Percentiles rank a stretch among this genome's conserved stretches.
These are phyloP conservation scores for Phyllostachys edulis DNA, from an alignment of 176 grass and related monocot species.

Conservation along the genomic window DNA sequence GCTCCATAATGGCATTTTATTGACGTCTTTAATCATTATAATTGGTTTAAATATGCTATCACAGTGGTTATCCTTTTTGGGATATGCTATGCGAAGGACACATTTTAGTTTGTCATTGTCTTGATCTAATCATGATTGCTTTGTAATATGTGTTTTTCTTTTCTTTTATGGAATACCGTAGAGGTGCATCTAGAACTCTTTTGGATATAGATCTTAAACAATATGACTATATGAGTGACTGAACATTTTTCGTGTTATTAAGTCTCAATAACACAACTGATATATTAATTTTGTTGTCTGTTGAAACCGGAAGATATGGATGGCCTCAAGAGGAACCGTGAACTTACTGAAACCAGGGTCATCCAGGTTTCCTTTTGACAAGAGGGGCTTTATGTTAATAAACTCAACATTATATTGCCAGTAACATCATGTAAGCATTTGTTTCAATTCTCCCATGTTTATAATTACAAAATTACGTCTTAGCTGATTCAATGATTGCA, in stretches of 20 bases:
- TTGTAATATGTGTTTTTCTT: not conserved
- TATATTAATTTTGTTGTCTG: slow-evolving; percentile 26
- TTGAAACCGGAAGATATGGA: slow-evolving; percentile 90
- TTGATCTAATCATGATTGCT: not conserved
- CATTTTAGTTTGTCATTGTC: slow-evolving; percentile 4
- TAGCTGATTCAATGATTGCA: slow-evolving; percentile 23
- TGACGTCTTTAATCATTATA: not conserved
- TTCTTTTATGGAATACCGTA: slow-evolving; percentile 2
- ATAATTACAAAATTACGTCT: not conserved
- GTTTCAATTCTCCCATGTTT: too few species aligned
- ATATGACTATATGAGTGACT: not conserved
- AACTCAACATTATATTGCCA: too few species aligned
- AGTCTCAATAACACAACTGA: not conserved
- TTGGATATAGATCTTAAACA: slow-evolving; percentile 8
- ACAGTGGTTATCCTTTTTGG: not conserved
- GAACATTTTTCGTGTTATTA: not conserved
- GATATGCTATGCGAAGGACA: slow-evolving; percentile 3
- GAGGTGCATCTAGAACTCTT: not conserved
- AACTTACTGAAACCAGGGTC: slow-evolving; percentile 96
- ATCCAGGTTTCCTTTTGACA: too few species aligned
- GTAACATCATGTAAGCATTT: too few species aligned
- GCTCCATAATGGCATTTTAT: not conserved
- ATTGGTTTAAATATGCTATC: slow-evolving; percentile 10
- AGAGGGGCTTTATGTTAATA: too few species aligned
- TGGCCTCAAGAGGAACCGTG: slow-evolving; percentile 67